Percentiles rank a stretch among this genome's conserved stretches.
Conservation (phyloP, 2,329 filamentous ascomycete species). For the Pezicula rhizophila region DNA sequence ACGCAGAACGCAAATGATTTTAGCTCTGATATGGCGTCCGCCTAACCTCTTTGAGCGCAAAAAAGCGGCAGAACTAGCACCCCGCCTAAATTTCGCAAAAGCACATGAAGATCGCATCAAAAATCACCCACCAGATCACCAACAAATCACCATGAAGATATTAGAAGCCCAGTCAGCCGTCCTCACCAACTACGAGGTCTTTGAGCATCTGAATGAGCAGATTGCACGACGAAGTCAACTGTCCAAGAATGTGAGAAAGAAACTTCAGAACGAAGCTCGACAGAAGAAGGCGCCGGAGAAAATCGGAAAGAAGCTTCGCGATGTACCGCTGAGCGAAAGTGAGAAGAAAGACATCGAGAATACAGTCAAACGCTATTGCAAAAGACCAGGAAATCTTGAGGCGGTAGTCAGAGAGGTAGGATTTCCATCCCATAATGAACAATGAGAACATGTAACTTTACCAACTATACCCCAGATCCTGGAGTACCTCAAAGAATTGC, state of each 20-base stretch:
- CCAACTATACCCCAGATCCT: constrained; percentile 42
- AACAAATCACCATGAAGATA: constrained; percentile 52
- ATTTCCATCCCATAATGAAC: constrained; percentile 2
- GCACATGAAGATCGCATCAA: neutral
- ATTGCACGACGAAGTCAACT: constrained; percentile 37
- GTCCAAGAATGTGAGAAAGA: neutral
- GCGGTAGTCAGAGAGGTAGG: constrained; percentile 60
- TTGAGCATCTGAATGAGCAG: constrained; percentile 55
- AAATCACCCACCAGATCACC: neutral
- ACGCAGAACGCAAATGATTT: neutral
- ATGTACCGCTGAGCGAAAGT: constrained; percentile 4
- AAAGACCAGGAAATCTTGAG: constrained; percentile 50
- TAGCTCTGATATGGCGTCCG: neutral
- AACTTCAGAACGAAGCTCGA: neutral
- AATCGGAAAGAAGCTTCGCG: constrained; percentile 26
- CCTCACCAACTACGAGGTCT: constrained; percentile 69
- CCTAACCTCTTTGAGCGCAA: neutral
- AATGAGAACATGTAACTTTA: constrained; percentile 5
- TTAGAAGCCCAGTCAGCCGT: constrained; percentile 64
- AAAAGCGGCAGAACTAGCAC: neutral
- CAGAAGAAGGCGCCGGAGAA: constrained; percentile 30
- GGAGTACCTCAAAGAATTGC: constrained; percentile 50
- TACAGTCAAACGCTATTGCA: constrained; percentile 14
- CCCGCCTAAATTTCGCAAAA: neutral
- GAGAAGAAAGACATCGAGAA: constrained; percentile 5